Percentiles rank a stretch among this genome's conserved stretches.
These are phyloP conservation scores for Aspergillus sp. DNA, from an alignment of 2,329 filamentous ascomycete species.

Conservation along the genomic window DNA sequence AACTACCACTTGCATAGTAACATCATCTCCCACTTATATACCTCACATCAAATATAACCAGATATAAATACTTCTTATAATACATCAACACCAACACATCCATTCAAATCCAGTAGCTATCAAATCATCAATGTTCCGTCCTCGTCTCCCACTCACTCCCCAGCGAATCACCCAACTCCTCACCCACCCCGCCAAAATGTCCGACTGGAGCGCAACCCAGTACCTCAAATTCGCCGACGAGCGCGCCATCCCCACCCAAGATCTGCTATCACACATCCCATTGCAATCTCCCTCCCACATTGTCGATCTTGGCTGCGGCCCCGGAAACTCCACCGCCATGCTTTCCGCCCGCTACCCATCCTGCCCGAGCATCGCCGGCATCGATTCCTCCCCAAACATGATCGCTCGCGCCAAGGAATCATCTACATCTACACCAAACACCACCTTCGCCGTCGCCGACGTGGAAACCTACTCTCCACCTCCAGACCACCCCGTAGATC, in stretches of 20 bases:
- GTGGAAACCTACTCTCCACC: conserved; percentile 45
- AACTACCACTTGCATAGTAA: no score
- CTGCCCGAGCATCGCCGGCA: conserved; percentile 48
- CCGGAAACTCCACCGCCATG: conserved; percentile 59
- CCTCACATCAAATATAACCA: no score
- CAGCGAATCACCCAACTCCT: not conserved
- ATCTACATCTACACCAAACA: conserved; percentile 27
- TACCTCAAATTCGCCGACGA: conserved; percentile 60
- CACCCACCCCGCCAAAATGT: conserved; percentile 6
- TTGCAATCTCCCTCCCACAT: conserved; percentile 47
- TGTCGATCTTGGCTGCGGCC: conserved; percentile 63
- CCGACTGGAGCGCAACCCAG: conserved; percentile 56
- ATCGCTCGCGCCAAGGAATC: conserved; percentile 47
- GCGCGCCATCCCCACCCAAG: conserved; percentile 55
- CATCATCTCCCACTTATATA: no score
- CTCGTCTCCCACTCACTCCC: not conserved
- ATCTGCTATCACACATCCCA: conserved; percentile 54
- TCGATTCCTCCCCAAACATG: conserved; percentile 62
- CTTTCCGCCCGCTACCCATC: conserved; percentile 52
- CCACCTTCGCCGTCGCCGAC: conserved; percentile 51
- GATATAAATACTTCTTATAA: no score
- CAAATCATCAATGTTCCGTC: not conserved
- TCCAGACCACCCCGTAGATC: conserved; percentile 38
- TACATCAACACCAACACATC: no score
- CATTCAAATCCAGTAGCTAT: no score